phyloP scores from a whole-genome alignment of 805 yeast species.

The Wickerhamiella parazyma region DNA sequence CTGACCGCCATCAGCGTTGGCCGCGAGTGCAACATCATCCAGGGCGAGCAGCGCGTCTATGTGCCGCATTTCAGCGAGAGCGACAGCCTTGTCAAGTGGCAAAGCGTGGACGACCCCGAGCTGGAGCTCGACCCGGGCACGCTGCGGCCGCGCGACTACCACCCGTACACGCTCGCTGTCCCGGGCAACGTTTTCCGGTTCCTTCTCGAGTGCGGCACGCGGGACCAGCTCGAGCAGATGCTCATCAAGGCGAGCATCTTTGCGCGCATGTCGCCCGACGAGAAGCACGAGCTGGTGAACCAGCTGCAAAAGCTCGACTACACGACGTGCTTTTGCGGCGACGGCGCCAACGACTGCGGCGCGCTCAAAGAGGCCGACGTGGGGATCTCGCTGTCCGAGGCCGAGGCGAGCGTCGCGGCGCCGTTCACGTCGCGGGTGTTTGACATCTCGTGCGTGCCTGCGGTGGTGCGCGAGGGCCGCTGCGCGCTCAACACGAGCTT shows the following conservation, averaged over 20 bases:
- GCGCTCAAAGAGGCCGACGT: constrained; percentile 97
- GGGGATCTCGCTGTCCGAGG: constrained; percentile 90
- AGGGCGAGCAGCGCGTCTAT: constrained; percentile 33
- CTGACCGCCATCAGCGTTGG: constrained; percentile 92
- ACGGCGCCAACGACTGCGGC: constrained; percentile 99
- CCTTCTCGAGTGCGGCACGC: constrained; percentile 40
- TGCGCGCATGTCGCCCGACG: constrained; percentile 99
- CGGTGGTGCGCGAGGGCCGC: constrained; percentile 87
- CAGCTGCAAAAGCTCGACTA: constrained; percentile 74
- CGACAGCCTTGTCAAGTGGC: constrained; percentile 35
- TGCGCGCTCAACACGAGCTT: constrained; percentile 91
- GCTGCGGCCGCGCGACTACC: constrained; percentile 33
- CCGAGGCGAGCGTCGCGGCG: constrained; percentile 97
- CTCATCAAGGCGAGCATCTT: constrained; percentile 63
- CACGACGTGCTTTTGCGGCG: constrained; percentile 96
- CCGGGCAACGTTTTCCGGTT: constrained; percentile 87
- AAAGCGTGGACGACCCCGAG: constrained; percentile 32
- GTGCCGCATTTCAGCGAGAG: constrained; percentile 40
- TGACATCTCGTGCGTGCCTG: constrained; percentile 84
- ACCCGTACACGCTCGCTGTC: constrained; percentile 54
- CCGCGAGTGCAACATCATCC: constrained; percentile 61
- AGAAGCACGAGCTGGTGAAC: constrained; percentile 88
- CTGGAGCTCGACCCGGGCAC: constrained; percentile 50
- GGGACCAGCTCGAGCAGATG: constrained; percentile 37
- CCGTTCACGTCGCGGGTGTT: constrained; percentile 88